Evolutionary conservation across 2,329 filamentous ascomycete genomes (phyloP).

Genomic region (Fusarium sp.): DNA sequence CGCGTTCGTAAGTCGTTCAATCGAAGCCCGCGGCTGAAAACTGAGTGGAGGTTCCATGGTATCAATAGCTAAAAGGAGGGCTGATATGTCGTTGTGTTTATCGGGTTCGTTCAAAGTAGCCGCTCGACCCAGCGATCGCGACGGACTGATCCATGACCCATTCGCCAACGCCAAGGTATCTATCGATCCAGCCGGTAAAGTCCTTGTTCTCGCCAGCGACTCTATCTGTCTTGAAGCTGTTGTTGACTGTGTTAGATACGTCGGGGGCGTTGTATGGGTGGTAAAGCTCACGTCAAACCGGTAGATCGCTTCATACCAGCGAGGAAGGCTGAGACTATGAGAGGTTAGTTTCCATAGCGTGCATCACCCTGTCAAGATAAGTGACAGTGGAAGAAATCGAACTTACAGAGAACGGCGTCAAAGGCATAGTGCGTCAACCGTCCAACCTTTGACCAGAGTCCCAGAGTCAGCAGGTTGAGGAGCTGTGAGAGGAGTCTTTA

Average conservation of each 20-base stretch:
- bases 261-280: background rate
- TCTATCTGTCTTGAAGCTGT: conserved; percentile 88
- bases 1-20: conserved; percentile 31
- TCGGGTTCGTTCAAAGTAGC: conserved; percentile 91
- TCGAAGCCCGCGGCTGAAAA: conserved; percentile 12
- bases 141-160: conserved; percentile 99
- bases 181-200: conserved; percentile 88
- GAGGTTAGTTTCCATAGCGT: conserved; percentile 7
- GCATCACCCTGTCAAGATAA: background rate
- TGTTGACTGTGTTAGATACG: conserved; percentile 47
- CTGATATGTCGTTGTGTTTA: conserved; percentile 54
- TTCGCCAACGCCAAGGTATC: conserved; percentile 94
- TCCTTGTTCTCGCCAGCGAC: conserved; percentile 84
- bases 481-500: conserved; percentile 61
- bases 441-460: conserved; percentile 84
- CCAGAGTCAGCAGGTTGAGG: conserved; percentile 77
- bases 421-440: conserved; percentile 94
- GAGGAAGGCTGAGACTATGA: conserved; percentile 91
- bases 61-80: conserved; percentile 29
- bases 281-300: conserved; percentile 87
- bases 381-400: background rate
- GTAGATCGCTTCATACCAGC: conserved; percentile 98
- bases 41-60: conserved; percentile 33
- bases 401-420: conserved; percentile 90
- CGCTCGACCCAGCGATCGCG: conserved; percentile 86